Percentiles rank a stretch among this genome's conserved stretches.
phyloP scores from a whole-genome alignment of 2,329 filamentous ascomycete species.

The Stemphylium lycopersici region DNA sequence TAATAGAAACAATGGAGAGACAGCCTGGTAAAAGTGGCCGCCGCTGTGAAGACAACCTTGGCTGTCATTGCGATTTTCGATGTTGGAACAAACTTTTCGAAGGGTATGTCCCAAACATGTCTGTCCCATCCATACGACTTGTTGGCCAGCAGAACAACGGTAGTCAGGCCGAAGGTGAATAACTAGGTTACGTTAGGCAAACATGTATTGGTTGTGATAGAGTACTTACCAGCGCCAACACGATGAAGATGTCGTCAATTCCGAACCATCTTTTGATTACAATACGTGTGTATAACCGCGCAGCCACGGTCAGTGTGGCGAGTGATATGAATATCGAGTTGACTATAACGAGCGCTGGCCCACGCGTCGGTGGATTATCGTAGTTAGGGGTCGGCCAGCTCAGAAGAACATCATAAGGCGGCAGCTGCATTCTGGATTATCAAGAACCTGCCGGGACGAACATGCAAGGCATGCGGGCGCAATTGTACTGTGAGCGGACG shows the following conservation, averaged over 20 bases:
- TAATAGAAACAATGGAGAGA: constrained; percentile 56
- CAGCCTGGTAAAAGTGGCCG: constrained; percentile 52
- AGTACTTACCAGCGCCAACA: constrained; percentile 46
- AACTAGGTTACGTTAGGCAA: constrained; percentile 32
- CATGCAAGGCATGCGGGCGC: constrained; percentile 11
- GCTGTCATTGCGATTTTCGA: constrained; percentile 51
- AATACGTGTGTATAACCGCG: constrained; percentile 51
- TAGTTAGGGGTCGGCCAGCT: constrained; percentile 52
- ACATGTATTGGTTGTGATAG: not conserved
- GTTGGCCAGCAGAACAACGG: constrained; percentile 52
- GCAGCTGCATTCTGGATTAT: constrained; percentile 33
- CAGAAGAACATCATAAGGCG: constrained; percentile 38
- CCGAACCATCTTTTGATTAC: constrained; percentile 52
- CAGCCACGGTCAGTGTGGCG: constrained; percentile 43
- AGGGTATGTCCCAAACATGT: constrained; percentile 52
- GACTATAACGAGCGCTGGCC: constrained; percentile 48
- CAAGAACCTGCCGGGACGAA: constrained; percentile 3
- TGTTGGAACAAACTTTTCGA: constrained; percentile 26
- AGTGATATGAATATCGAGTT: constrained; percentile 50
- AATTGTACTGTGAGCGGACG: not conserved
- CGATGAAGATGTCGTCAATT: constrained; percentile 51
- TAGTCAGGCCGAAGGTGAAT: constrained; percentile 48
- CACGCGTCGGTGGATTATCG: constrained; percentile 47
- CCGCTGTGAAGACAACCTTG: constrained; percentile 51
- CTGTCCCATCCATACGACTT: constrained; percentile 49